Percentiles rank a stretch among this genome's conserved stretches.
These are phyloP conservation scores for Puccinia polysora DNA, from an alignment of 1,284 basidiomycete genomes.

Conservation along the genomic window DNA sequence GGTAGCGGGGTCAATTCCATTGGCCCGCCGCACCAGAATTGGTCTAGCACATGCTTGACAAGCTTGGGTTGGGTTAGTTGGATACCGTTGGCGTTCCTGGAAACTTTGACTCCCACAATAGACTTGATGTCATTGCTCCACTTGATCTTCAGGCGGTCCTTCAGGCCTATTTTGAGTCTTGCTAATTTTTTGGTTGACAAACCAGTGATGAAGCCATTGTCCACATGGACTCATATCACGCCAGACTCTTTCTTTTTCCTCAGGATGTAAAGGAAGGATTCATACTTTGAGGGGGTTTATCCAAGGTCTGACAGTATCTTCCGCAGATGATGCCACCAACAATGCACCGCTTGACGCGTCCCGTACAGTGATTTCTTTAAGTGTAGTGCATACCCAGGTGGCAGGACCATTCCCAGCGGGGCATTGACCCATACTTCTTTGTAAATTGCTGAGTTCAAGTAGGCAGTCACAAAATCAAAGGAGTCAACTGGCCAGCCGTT, in stretches of 20 bases:
- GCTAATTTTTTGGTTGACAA: not conserved
- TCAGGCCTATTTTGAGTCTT: not conserved
- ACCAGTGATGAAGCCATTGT: not conserved
- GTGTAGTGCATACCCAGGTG: not conserved
- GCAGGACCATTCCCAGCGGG: not conserved
- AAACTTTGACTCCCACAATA: not conserved
- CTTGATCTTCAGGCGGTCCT: not conserved
- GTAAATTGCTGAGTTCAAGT: not conserved
- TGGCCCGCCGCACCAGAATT: not conserved
- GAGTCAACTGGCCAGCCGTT: not conserved
- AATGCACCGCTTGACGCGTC: not conserved
- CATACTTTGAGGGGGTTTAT: not conserved
- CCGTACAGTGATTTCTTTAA: not conserved
- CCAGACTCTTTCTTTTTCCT: not conserved
- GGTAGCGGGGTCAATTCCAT: not conserved
- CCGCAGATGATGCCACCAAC: not conserved
- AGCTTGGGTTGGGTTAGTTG: not conserved
- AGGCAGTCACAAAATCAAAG: slow-evolving; percentile 8
- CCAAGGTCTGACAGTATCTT: not conserved
- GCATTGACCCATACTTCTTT: not conserved
- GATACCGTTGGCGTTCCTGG: not conserved
- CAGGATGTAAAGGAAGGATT: not conserved
- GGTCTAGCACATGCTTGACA: not conserved
- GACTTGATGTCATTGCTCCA: not conserved
- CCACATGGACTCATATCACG: not conserved